Conservation (phyloP, 148 eudicot genomes). For the Dysphania ambrosioides region DNA sequence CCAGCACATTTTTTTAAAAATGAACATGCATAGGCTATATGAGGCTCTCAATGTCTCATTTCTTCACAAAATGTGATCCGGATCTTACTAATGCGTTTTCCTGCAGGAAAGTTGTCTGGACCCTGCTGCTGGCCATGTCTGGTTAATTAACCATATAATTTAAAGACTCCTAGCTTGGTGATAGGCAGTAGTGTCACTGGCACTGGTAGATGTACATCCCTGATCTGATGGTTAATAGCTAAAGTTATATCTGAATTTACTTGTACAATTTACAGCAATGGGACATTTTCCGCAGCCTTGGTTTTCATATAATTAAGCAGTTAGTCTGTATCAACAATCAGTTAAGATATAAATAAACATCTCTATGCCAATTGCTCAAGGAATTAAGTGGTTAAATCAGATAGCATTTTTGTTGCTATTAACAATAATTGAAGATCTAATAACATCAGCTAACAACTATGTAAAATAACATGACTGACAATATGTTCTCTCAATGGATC, state of each 20-base stretch:
- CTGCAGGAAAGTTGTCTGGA: not conserved
- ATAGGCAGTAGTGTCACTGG: not conserved
- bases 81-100: not conserved
- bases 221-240: not conserved
- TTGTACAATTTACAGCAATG: too few relatives aligned
- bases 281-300: too few relatives aligned
- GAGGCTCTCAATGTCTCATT: not conserved
- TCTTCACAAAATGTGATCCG: not conserved
- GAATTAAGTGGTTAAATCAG: too few relatives aligned
- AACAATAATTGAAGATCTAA: too few relatives aligned
- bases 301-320: too few relatives aligned
- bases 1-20: not conserved
- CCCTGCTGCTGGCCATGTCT: not conserved
- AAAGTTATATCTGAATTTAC: not conserved
- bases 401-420: too few relatives aligned
- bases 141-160: not conserved
- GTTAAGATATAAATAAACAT: too few relatives aligned
- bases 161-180: not conserved
- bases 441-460: too few relatives aligned
- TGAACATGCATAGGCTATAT: not conserved
- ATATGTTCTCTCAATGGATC: too few relatives aligned
- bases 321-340: too few relatives aligned
- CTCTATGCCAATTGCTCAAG: too few relatives aligned
- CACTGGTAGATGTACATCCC: not conserved
- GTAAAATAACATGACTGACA: too few relatives aligned